A percentile compares a stretch with the other conserved stretches of the same genome.
phyloP scores from a whole-genome alignment of 208 protist species.

The Crithidia expoeki region DNA sequence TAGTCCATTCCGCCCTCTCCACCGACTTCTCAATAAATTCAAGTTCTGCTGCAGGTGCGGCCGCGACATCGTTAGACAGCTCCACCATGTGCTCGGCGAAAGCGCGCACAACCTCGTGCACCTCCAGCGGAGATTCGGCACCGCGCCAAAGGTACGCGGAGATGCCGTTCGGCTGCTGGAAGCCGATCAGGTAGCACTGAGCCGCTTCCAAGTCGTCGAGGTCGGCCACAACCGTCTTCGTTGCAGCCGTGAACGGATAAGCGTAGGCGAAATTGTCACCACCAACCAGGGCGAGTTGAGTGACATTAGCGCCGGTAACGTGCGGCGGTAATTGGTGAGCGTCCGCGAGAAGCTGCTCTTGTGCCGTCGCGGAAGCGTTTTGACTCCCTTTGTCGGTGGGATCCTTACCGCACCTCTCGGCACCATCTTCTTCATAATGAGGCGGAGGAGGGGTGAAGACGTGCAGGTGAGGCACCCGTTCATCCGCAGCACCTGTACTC shows the following conservation, averaged over 20 bases:
- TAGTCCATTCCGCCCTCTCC: slow-evolving; percentile 1
- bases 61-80: background rate
- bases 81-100: slow-evolving; percentile 20
- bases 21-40: slow-evolving; percentile 1
- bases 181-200: slow-evolving; percentile 56
- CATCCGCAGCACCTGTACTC: no score
- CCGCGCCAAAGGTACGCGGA: slow-evolving; percentile 66
- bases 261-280: slow-evolving; percentile 35
- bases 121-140: slow-evolving; percentile 27
- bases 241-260: slow-evolving; percentile 53
- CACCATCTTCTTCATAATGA: no score
- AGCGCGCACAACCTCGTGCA: slow-evolving; percentile 29
- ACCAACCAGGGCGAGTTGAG: background rate
- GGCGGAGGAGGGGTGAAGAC: no score
- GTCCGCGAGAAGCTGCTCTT: no score
- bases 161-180: slow-evolving; percentile 36
- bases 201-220: slow-evolving; percentile 58
- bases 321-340: no score
- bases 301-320: background rate
- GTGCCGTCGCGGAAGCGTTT: no score
- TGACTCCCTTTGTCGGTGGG: no score
- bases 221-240: slow-evolving; percentile 37
- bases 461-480: no score
- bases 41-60: background rate
- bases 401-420: no score